Base-by-base conservation (phyloP, 768 basidiomycete species). In the Mycena leptocephala region DNA sequence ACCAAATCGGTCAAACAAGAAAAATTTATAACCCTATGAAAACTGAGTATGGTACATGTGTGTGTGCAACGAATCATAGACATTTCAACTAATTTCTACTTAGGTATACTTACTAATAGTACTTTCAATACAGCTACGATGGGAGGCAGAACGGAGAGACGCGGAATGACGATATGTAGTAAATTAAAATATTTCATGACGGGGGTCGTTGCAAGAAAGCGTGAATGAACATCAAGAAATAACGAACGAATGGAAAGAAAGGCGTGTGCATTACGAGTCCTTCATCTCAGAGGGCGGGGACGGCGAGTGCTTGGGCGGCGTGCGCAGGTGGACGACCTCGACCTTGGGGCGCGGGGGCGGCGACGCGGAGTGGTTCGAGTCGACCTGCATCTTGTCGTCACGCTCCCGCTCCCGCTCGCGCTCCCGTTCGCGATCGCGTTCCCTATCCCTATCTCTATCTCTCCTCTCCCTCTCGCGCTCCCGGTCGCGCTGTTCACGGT, bases 311-410 rank as follows among this genome's bases (percentile, higher is more conserved):
- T 93, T 92, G 9, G 86, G 85, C 24, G 92, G 89, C 67, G 92
- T 90, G 66, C 90, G 87, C 51, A 89, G 82, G 75, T 90, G 88
- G 80, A 90, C 88, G 66, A 89, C 87, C 41, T 92, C 91, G 53
- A 90, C 81, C 83, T 93, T 93, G 48, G 86, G 83, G 75, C 91
- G 89, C 68, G 90, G 86, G 20, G 90, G 86, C 8, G 91, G 88
- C 8, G 92, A 89, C 7, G 82, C 79, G 16, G 92, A 90, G 33
- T 88, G 87, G 30, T 87, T 87, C n/a, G 85, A 84, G 79, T 91
- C 90, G 9, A 90, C 87, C 78, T 88, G 89, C 90, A 91, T 90
- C 80, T 90, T 88, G 55, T 92, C 91, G 72, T 90, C 88, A 8
- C 88, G 82, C 58, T 88, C 89, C 46, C 83, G 82, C 62, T 87